Conservation (phyloP, 345 rosid species). For the Nephelium lappaceum region DNA sequence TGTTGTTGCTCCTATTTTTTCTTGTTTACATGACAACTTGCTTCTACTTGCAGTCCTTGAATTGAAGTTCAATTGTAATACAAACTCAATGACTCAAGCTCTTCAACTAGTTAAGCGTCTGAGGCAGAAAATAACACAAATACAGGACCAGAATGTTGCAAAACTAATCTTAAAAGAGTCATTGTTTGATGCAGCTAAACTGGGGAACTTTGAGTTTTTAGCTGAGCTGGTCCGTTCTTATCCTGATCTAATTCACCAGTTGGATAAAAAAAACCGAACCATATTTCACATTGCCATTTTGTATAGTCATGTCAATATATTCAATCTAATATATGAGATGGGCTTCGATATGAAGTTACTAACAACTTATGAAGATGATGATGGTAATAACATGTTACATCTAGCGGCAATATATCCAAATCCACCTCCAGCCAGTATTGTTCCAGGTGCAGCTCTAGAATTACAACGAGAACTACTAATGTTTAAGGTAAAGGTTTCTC, state of each 20-base stretch:
- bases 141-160: neutral
- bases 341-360: slow-evolving; percentile 23
- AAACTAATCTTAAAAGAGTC: neutral
- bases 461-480: slow-evolving; percentile 21
- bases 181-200: neutral
- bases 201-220: slow-evolving; percentile 5
- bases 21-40: too few species aligned
- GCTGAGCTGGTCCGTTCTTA: slow-evolving; percentile 8
- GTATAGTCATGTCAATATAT: slow-evolving; percentile 23
- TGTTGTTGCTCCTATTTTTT: too few species aligned
- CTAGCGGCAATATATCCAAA: slow-evolving; percentile 22
- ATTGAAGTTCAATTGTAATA: too few species aligned
- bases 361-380: neutral
- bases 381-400: slow-evolving; percentile 21
- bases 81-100: neutral
- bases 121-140: neutral
- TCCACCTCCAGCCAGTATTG: neutral
- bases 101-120: neutral
- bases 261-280: neutral
- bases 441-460: slow-evolving; percentile 30
- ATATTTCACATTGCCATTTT: slow-evolving; percentile 34
- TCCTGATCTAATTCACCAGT: slow-evolving; percentile 23
- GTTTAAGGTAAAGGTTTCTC: slow-evolving; percentile 22
- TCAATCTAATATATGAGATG: slow-evolving; percentile 21
- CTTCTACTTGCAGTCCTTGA: too few species aligned